A percentile compares a stretch with the other conserved stretches of the same genome.
These are phyloP conservation scores for Mycena galericulata DNA, from an alignment of 768 basidiomycete species.

Conservation along the genomic window DNA sequence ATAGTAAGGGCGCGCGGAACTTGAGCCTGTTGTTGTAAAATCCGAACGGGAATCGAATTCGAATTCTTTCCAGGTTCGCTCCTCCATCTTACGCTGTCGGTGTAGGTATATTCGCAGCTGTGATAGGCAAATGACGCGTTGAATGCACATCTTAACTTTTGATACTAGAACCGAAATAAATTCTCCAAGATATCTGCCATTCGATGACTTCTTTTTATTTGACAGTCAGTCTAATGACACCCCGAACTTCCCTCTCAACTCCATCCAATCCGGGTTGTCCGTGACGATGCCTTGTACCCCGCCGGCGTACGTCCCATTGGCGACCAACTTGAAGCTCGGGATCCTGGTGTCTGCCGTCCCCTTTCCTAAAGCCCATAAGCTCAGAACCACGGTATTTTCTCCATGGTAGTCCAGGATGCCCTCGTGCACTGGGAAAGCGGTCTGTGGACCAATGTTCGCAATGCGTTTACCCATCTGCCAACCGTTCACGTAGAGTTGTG, in stretches of 20 bases:
- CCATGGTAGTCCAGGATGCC: conserved; percentile 26
- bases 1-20: too few species aligned
- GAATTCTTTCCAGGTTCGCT: too few species aligned
- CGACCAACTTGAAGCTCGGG: conserved; percentile 30
- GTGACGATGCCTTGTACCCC: conserved; percentile 7
- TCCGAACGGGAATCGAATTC: too few species aligned
- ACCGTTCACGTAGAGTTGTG: conserved; percentile 65
- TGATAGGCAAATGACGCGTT: too few species aligned
- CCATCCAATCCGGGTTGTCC: conserved; percentile 27
- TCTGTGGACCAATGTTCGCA: conserved; percentile 52
- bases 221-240: background rate
- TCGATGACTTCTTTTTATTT: too few species aligned
- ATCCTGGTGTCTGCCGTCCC: conserved; percentile 24
- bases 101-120: too few species aligned
- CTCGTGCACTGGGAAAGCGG: conserved; percentile 33
- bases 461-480: conserved; percentile 72
- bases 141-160: too few species aligned
- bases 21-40: too few species aligned
- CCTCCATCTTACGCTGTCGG: too few species aligned
- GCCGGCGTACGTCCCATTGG: conserved; percentile 24
- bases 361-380: conserved; percentile 32
- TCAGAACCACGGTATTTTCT: conserved; percentile 29
- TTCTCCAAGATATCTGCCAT: too few species aligned
- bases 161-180: too few species aligned
- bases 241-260: conserved; percentile 23